phyloP scores from a whole-genome alignment of 129 eudicot species.

The Artemisia tridentata region DNA sequence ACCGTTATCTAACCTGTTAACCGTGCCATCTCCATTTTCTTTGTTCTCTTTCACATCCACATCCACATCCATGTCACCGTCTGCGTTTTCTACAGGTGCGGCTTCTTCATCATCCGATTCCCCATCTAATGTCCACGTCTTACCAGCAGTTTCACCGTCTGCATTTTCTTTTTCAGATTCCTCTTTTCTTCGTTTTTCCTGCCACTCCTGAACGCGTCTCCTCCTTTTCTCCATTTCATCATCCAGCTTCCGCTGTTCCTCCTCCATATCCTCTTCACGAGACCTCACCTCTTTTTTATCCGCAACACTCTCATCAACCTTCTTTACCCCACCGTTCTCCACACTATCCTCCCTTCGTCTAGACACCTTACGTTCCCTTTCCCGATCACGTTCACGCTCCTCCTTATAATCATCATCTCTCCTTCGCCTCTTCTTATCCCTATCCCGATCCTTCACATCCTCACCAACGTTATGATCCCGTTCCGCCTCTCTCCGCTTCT shows the following conservation, averaged over 20 bases:
- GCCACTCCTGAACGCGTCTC: constrained; percentile 97
- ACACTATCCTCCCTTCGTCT: constrained; percentile 65
- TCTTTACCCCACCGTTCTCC: constrained; percentile 30
- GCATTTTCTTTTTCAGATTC: constrained; percentile 67
- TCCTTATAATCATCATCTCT: constrained; percentile 54
- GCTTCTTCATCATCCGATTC: constrained; percentile 94
- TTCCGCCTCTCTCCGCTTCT: constrained; percentile 53
- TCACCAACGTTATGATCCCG: constrained; percentile 51
- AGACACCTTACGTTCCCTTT: constrained; percentile 22
- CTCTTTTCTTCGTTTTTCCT: constrained; percentile 74
- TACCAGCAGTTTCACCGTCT: constrained; percentile 58
- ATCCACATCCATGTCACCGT: constrained; percentile 48
- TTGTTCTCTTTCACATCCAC: constrained; percentile 32
- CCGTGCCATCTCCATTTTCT: constrained; percentile 37
- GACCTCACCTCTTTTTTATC: constrained; percentile 41
- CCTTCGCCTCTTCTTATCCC: constrained; percentile 59
- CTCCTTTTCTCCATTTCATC: constrained; percentile 92
- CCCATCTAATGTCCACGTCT: constrained; percentile 81
- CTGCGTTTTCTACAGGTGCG: constrained; percentile 42
- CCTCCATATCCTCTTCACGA: constrained; percentile 71
- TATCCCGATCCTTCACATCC: constrained; percentile 52
- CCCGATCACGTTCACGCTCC: constrained; percentile 39
- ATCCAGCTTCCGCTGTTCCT: constrained; percentile 74
- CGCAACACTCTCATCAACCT: constrained; percentile 40
- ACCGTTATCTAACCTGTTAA: constrained; percentile 40